Evolutionary conservation across 306 rosid species (phyloP), one percentile per base, ranked within the genome.

Genomic region (Albizia julibrissin): DNA sequence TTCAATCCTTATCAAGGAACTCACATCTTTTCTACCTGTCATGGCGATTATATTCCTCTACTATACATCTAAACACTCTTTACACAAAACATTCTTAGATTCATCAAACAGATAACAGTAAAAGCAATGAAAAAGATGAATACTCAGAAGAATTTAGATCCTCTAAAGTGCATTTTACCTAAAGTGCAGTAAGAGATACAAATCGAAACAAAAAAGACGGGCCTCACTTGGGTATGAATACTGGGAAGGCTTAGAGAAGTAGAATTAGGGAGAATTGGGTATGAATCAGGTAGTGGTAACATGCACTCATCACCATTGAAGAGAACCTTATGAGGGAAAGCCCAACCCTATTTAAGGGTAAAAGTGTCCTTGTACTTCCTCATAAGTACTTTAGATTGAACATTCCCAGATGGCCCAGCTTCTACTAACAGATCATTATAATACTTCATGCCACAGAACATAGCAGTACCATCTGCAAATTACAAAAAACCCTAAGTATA

Each of bases 291-390:
- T 69, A 98, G 91, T 0, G 98, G 98, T 64, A 95, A 84, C 96
- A 89, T 88, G 91, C 99, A 92, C 79, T 93, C 98, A 19, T 95
- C 99, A 4, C 99, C 99, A 72, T 93, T 95, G 79, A 95, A 91
- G 88, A 93, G 91, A n/a, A 93, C 97, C 84, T 86, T 91, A 11
- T 89, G 94, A 56, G 98, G 99, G 85, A 93, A 95, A 22, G 97
- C 96, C 99, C 99, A 93, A 14, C 98, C 98, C 18, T 93, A 90
- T 90, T 91, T 95, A 26, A 93, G 75, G 64, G 98, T 92, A 87
- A 93, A 95, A 0, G 97, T 90, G 37, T 92, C 83, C 83, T 44
- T 43, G 85, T 93, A 89, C 88, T 95, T 95, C 50, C 46, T 85
- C 83, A 95, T 92, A 79, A 93, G 97, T 72, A 93, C 82, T 79